Evolutionary conservation across 2,329 filamentous ascomycete species (phyloP), one percentile per base, ranked within the genome.

Genomic region (Dichotomopilus funicola): DNA sequence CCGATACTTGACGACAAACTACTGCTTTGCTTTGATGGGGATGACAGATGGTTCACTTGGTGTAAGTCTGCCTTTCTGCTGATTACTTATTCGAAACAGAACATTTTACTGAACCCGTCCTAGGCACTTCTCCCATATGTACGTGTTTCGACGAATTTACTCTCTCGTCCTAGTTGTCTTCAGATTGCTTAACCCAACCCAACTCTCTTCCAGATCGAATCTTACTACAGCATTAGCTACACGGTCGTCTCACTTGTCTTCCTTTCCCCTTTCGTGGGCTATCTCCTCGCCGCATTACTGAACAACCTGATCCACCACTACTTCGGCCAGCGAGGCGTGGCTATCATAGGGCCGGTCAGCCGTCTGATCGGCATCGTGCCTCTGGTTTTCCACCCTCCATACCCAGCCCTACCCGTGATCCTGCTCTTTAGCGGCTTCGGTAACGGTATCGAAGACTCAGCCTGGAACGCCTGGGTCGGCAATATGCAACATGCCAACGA

Each of bases 401-500:
- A 84, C 63, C 80, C 85, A 0, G 81, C 82, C 0, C 71, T 91
- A 0, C 81, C 87, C 1, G 70, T 88, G 11, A 75, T 83, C 33
- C 82, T 86, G 64, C 77, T 85, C 49, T 71, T 90, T 13, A 78
- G 82, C 1, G 87, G 87, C 1, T 83, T 88, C 49, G 87, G 87
- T 1, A 89, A 86, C 66, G 88, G 88, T 2, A 70, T 90, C 7
- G 77, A 82, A 53, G 86, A 83, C 61, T 77, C 73, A 56, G 79
- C 73, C 3, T 84, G 79, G 74, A 81, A 82, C 64, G 78, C 79
- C 6, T 83, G 78, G 77, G 68, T 81, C 19, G 88, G 88, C 9
- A 86, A 85, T 63, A 88, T 92, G 83, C 77, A 81, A 10, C 80
- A 82, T 56, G 72, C 86, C 6, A 91, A 91, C 66, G 83, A 91